Conservation (phyloP, 2,329 filamentous ascomycete genomes). For the Colletotrichum cuscutae region DNA sequence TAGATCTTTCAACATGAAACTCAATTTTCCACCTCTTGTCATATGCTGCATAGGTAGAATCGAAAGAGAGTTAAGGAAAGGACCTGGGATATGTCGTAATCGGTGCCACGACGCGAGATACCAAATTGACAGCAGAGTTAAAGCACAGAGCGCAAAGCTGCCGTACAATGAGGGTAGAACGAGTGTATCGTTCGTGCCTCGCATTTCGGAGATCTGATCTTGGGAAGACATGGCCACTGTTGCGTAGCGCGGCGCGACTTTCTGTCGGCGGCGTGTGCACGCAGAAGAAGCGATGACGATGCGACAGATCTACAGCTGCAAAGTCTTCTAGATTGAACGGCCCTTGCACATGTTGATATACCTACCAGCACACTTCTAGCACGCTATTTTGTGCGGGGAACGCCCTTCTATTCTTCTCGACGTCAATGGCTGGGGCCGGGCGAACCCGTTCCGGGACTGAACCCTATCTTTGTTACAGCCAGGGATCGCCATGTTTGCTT, state of each 20-base stretch:
- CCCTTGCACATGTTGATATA: not conserved
- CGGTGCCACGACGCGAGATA: constrained; percentile 40
- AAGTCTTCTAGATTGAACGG: not conserved
- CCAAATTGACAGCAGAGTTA: not conserved
- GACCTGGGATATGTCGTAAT: constrained; percentile 46
- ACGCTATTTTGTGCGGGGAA: constrained; percentile 13
- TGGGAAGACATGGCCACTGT: not conserved
- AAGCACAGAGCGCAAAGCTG: not conserved
- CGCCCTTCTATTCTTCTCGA: not conserved
- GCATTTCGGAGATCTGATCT: not conserved
- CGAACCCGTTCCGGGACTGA: not conserved
- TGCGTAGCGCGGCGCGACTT: not conserved
- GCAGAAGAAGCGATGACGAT: not conserved
- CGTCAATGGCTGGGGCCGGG: not conserved
- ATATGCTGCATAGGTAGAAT: constrained; percentile 42
- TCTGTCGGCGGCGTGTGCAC: not conserved
- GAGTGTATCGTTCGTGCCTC: not conserved
- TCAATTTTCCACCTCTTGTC: constrained; percentile 16
- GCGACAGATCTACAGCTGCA: not conserved
- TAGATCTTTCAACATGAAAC: constrained; percentile 22
- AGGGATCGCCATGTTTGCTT: not conserved
- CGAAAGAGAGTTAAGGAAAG: constrained; percentile 43
- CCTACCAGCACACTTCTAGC: too few species aligned
- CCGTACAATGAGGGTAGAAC: not conserved
- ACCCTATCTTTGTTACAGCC: not conserved